phyloP scores from a whole-genome alignment of 2,329 filamentous ascomycete species.

The Lachnellula subtilissima region DNA sequence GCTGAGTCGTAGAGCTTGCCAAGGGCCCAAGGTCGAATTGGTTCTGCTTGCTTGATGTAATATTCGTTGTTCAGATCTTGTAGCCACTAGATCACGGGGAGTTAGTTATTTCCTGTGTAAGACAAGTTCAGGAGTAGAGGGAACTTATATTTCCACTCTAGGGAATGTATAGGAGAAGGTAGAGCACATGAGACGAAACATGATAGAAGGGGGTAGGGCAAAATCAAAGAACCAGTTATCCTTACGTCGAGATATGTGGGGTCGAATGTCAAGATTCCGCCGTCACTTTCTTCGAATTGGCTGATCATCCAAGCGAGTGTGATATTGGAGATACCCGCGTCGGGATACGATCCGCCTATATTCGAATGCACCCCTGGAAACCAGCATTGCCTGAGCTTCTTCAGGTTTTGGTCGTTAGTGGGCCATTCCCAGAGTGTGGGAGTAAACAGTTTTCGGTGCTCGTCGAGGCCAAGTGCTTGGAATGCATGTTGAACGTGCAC shows the following conservation, averaged over 20 bases:
- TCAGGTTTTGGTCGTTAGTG: conserved; percentile 11
- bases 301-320: conserved; percentile 46
- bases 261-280: conserved; percentile 33
- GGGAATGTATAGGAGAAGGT: no score
- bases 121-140: no score
- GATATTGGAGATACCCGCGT: conserved; percentile 41
- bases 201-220: no score
- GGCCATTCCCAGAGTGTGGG: conserved; percentile 36
- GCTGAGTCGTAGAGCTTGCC: conserved; percentile 30
- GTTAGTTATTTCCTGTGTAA: no score
- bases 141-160: no score
- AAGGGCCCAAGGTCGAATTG: conserved; percentile 27
- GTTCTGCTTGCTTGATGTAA: conserved; percentile 11
- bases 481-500: conserved; percentile 42
- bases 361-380: conserved; percentile 44
- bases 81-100: conserved; percentile 1
- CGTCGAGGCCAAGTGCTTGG: conserved; percentile 45
- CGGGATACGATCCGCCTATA: conserved; percentile 43
- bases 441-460: conserved; percentile 37
- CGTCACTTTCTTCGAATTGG: conserved; percentile 28
- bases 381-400: conserved; percentile 39
- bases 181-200: no score
- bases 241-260: conserved; percentile 24
- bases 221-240: no score
- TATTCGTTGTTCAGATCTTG: conserved; percentile 20